Percentiles rank a stretch among this genome's conserved stretches.
phyloP scores from a whole-genome alignment of 331 rosid genomes.

The Saraca asoca region DNA sequence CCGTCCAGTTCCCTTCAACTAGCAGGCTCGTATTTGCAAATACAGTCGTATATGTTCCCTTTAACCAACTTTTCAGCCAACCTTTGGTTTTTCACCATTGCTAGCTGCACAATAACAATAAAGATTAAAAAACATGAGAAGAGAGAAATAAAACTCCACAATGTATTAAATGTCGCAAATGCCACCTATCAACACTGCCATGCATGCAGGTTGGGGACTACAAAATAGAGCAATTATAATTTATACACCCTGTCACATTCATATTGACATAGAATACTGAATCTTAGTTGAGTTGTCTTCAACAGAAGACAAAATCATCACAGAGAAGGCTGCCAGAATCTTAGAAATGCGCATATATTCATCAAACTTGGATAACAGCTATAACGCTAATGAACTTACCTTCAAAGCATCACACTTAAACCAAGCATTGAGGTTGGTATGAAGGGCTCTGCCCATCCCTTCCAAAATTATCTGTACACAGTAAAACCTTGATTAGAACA shows the following conservation, averaged over 20 bases:
- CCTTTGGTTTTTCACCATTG: constrained; percentile 96
- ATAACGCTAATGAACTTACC: constrained; percentile 48
- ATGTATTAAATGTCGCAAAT: constrained; percentile 21
- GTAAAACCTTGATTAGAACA: constrained; percentile 24
- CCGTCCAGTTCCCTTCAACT: constrained; percentile 31
- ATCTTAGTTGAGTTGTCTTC: background rate
- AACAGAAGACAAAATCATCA: constrained; percentile 11
- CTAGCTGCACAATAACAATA: constrained; percentile 61
- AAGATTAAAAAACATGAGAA: background rate
- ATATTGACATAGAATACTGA: constrained; percentile 5
- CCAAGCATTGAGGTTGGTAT: constrained; percentile 85
- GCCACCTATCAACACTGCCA: background rate
- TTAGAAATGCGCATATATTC: background rate
- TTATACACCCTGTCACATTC: constrained; percentile 6
- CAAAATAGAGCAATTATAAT: constrained; percentile 5
- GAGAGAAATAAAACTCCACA: background rate
- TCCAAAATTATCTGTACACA: constrained; percentile 81
- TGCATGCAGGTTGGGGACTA: background rate
- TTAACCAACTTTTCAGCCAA: constrained; percentile 79
- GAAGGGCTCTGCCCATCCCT: constrained; percentile 94
- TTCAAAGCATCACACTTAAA: constrained; percentile 90
- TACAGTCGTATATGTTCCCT: constrained; percentile 80
- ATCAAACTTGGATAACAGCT: background rate
- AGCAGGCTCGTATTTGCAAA: constrained; percentile 80
- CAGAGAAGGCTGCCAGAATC: background rate